Evolutionary conservation across 495 filamentous ascomycete genomes (phyloP).

Genomic region (Tricharina praecox): DNA sequence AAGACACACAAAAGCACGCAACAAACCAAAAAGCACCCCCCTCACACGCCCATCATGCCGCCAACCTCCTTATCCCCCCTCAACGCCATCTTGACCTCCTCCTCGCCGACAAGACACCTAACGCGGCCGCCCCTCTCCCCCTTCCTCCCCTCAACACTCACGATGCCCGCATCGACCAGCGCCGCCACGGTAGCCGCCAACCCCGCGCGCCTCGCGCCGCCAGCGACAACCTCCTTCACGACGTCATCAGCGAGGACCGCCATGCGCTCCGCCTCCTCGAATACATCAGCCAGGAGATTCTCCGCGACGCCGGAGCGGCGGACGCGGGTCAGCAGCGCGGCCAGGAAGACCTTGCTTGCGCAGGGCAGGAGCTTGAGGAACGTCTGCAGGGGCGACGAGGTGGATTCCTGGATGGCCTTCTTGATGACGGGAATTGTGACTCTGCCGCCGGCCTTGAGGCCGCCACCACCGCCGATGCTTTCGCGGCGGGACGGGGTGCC

Average conservation of each 20-base stretch:
- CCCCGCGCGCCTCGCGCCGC: constrained; percentile 42
- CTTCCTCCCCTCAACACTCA: constrained; percentile 59
- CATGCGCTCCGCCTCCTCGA: constrained; percentile 72
- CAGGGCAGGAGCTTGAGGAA: constrained; percentile 68
- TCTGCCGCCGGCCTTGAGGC: constrained; percentile 32
- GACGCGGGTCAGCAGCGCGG: constrained; percentile 60
- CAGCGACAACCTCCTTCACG: constrained; percentile 21
- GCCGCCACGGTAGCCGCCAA: constrained; percentile 60
- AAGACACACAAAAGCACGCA: too few species aligned
- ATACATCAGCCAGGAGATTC: constrained; percentile 71
- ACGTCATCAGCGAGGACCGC: constrained; percentile 40
- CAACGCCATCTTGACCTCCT: constrained; percentile 76
- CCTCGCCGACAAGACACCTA: constrained; percentile 65
- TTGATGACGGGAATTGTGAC: constrained; percentile 90
- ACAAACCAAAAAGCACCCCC: too few species aligned
- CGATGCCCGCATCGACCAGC: constrained; percentile 69
- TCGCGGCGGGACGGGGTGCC: constrained; percentile 19
- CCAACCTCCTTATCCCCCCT: constrained; percentile 76
- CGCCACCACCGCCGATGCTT: constrained; percentile 20
- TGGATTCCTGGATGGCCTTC: constrained; percentile 85
- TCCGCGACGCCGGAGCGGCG: constrained; percentile 71
- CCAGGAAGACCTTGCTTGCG: constrained; percentile 65
- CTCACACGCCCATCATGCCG: constrained; percentile 43
- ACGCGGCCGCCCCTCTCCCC: constrained; percentile 79
- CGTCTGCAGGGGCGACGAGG: constrained; percentile 76